Conservation (phyloP, 2,329 filamentous ascomycete species). For the Aspergillus nomiae region DNA sequence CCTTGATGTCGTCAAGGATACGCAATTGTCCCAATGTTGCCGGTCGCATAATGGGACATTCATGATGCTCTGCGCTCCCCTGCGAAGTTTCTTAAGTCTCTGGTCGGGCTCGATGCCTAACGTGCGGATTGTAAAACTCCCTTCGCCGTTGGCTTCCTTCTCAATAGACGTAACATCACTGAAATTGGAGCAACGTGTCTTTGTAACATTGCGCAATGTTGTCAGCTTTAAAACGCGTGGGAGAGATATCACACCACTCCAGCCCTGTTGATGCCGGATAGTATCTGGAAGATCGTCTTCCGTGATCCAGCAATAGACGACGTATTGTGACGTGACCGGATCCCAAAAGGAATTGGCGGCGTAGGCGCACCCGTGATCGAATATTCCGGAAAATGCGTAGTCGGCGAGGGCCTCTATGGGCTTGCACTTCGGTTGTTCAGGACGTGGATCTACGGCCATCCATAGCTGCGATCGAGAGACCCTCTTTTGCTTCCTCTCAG, state of each 20-base stretch:
- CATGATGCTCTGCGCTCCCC: slow-evolving; percentile 15
- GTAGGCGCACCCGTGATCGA: slow-evolving; percentile 54
- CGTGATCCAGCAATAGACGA: slow-evolving; percentile 55
- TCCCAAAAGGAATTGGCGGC: slow-evolving; percentile 55
- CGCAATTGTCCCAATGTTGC: not conserved
- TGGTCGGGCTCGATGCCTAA: slow-evolving; percentile 40
- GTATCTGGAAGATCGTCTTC: slow-evolving; percentile 53
- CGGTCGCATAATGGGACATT: not conserved
- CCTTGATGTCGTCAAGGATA: not conserved
- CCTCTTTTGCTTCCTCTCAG: slow-evolving; percentile 21
- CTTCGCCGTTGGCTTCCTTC: slow-evolving; percentile 20
- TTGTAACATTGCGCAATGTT: slow-evolving; percentile 32
- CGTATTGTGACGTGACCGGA: slow-evolving; percentile 40
- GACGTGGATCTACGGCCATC: slow-evolving; percentile 44
- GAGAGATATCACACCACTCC: slow-evolving; percentile 53
- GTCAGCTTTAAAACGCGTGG: slow-evolving; percentile 49
- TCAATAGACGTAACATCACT: slow-evolving; percentile 47
- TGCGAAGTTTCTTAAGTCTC: slow-evolving; percentile 32
- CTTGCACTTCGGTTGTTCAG: not conserved
- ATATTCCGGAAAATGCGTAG: slow-evolving; percentile 47
- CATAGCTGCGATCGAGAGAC: slow-evolving; percentile 44
- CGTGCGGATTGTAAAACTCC: slow-evolving; percentile 46
- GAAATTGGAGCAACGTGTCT: not conserved
- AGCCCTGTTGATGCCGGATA: slow-evolving; percentile 49
- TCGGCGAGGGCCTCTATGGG: slow-evolving; percentile 27